phyloP scores from a whole-genome alignment of 306 rosid species.

The Malus asiatica region DNA sequence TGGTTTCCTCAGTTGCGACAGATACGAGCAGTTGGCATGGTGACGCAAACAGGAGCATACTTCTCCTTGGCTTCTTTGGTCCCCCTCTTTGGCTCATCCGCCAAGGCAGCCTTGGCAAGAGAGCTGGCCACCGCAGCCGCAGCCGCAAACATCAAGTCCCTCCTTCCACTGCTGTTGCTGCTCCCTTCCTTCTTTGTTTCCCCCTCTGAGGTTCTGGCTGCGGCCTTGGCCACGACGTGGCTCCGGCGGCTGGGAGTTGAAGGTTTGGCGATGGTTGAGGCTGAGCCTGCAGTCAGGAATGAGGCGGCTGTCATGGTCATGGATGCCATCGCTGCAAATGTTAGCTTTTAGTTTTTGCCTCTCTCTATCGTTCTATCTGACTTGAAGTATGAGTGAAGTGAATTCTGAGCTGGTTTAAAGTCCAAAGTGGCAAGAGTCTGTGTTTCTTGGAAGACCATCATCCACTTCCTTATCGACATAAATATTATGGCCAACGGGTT shows the following conservation, averaged over 20 bases:
- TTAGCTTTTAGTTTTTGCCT: background rate
- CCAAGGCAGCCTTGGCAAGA: conserved; percentile 44
- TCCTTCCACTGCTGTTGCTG: conserved; percentile 39
- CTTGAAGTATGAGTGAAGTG: background rate
- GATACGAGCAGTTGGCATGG: conserved; percentile 61
- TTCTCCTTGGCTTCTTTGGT: conserved; percentile 46
- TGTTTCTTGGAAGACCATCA: conserved; percentile 10
- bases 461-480: conserved; percentile 36
- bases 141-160: conserved; percentile 42
- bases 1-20: conserved; percentile 39
- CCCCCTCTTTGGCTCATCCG: conserved; percentile 48
- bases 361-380: background rate
- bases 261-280: conserved; percentile 19
- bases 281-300: conserved; percentile 14
- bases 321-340: conserved; percentile 38
- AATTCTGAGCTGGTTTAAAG: background rate
- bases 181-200: conserved; percentile 9
- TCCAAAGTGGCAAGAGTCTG: conserved; percentile 6
- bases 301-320: conserved; percentile 44
- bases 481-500: conserved; percentile 13
- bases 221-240: conserved; percentile 37
- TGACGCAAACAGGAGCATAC: conserved; percentile 46
- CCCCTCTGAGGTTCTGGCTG: conserved; percentile 20
- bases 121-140: conserved; percentile 39
- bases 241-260: conserved; percentile 12